A percentile compares a stretch with the other conserved stretches of the same genome.
Conservation (phyloP, 1,284 basidiomycete genomes). For the Tremellales sp. region DNA sequence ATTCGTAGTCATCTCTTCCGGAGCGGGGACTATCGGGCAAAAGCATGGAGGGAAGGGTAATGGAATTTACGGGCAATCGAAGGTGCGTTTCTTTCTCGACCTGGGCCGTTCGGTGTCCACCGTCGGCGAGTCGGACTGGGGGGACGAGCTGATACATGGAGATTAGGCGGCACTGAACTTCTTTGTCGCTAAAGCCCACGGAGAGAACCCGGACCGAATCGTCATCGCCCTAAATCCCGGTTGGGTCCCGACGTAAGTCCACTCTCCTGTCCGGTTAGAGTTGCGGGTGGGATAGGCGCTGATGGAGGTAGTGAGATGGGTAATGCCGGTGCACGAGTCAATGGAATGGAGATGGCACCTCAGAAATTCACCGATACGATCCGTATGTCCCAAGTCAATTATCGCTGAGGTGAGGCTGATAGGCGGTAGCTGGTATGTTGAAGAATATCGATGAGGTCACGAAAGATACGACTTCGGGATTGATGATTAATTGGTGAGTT, state of each 20-base stretch:
- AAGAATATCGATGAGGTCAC: constrained; percentile 2
- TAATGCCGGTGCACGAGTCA: constrained; percentile 11
- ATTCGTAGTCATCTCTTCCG: constrained; percentile 19
- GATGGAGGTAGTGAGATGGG: constrained; percentile 12
- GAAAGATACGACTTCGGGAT: neutral
- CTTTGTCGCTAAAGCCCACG: constrained; percentile 11
- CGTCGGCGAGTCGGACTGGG: neutral
- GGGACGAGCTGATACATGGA: neutral
- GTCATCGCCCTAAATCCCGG: constrained; percentile 14
- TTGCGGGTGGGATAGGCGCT: neutral
- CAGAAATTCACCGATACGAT: constrained; percentile 9
- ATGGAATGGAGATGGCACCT: constrained; percentile 11
- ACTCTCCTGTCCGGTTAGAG: too few species aligned
- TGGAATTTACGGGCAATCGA: constrained; percentile 11
- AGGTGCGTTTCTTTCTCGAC: constrained; percentile 8
- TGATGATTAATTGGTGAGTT: constrained; percentile 1
- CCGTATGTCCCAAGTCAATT: constrained; percentile 8
- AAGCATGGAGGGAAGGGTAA: constrained; percentile 5
- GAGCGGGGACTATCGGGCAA: constrained; percentile 7
- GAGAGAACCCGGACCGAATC: constrained; percentile 14
- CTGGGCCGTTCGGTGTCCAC: too few species aligned
- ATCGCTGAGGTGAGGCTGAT: neutral
- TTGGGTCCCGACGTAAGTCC: constrained; percentile 17
- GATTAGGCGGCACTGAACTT: constrained; percentile 12
- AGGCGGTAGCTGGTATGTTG: constrained; percentile 8